Conservation (phyloP, 2,329 filamentous ascomycete species). For the Phaeoacremonium minimum region DNA sequence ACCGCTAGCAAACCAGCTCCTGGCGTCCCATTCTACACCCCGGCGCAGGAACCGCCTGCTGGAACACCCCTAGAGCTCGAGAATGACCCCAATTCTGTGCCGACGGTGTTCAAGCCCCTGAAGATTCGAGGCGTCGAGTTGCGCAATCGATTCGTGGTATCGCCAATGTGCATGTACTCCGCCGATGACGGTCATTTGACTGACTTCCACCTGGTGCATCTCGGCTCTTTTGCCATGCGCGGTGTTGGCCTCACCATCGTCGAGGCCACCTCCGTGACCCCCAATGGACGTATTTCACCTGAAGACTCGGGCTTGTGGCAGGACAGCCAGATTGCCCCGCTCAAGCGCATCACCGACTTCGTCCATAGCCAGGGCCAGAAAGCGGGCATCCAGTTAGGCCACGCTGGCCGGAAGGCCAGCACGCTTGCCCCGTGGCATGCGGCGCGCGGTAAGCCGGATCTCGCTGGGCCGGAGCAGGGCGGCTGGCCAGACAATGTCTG, state of each 20-base stretch:
- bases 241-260: conserved; percentile 71
- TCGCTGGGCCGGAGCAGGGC: conserved; percentile 46
- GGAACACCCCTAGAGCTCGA: conserved; percentile 35
- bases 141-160: conserved; percentile 53
- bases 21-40: conserved; percentile 49
- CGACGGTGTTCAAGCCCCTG: conserved; percentile 54
- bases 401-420: conserved; percentile 70
- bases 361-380: conserved; percentile 74
- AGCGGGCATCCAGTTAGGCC: conserved; percentile 75
- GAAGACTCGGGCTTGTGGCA: conserved; percentile 79
- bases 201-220: conserved; percentile 76
- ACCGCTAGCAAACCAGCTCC: conserved; percentile 32
- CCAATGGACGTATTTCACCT: conserved; percentile 79
- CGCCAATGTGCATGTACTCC: conserved; percentile 60
- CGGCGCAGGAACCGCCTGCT: conserved; percentile 45
- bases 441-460: conserved; percentile 36
- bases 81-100: conserved; percentile 28
- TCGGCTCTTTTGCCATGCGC: conserved; percentile 72
- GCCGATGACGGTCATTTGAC: conserved; percentile 64
- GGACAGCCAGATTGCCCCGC: conserved; percentile 72
- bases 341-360: conserved; percentile 71
- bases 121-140: conserved; percentile 48
- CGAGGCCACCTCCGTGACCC: conserved; percentile 72
- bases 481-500: conserved; percentile 57
- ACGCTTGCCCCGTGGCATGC: conserved; percentile 63